These are phyloP conservation scores for Populus davidiana DNA, from an alignment of 345 rosid species.

Conservation along the genomic window DNA sequence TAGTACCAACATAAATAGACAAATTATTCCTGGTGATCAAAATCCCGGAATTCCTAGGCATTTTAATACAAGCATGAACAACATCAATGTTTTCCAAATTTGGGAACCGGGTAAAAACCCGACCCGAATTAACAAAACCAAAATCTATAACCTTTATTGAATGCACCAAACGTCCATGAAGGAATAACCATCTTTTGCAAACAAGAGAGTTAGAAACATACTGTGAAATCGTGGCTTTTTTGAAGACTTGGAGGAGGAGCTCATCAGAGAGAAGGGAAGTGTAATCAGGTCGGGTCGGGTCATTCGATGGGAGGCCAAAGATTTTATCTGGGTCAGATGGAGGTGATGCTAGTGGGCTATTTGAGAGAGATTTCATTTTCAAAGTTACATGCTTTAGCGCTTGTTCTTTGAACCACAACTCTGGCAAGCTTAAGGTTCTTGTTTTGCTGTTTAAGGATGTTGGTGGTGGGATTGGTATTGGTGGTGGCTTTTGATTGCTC, in stretches of 20 bases:
- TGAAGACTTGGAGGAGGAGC: conserved; percentile 60
- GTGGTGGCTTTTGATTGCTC: background rate
- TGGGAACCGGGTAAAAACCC: conserved; percentile 61
- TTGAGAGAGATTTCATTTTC: conserved; percentile 27
- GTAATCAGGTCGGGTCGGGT: conserved; percentile 25
- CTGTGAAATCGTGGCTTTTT: conserved; percentile 54
- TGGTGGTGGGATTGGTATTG: background rate
- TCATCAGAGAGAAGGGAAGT: conserved; percentile 57
- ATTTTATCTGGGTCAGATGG: conserved; percentile 8
- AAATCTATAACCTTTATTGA: conserved; percentile 64
- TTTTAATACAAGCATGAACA: conserved; percentile 47
- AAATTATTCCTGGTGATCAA: conserved; percentile 39
- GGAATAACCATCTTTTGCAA: conserved; percentile 84
- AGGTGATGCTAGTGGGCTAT: conserved; percentile 23
- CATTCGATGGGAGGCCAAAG: background rate
- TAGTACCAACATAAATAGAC: conserved; percentile 47
- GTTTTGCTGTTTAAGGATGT: background rate
- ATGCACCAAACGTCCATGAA: conserved; percentile 71
- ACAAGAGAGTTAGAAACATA: conserved; percentile 53
- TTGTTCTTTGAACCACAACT: conserved; percentile 15
- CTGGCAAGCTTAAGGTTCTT: conserved; percentile 22
- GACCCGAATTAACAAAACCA: conserved; percentile 66
- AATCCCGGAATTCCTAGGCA: conserved; percentile 54
- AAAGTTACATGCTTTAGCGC: conserved; percentile 20
- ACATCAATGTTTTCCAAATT: conserved; percentile 64